Evolutionary conservation across 2,329 filamentous ascomycete species (phyloP).

Genomic region (Fusarium citri): DNA sequence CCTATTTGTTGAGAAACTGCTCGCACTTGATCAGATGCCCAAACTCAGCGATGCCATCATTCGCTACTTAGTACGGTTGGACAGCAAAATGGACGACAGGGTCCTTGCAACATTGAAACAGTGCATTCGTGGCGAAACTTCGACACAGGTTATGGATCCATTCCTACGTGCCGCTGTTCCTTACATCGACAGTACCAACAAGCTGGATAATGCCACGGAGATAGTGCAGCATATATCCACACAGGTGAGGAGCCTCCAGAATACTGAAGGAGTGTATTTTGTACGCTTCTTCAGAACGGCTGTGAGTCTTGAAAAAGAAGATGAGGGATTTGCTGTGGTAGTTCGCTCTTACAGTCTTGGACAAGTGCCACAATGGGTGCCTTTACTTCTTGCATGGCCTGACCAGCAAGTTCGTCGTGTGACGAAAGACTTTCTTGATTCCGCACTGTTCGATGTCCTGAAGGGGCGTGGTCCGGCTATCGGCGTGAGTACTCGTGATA

Average conservation of each 20-base stretch:
- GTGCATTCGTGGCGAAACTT: conserved; percentile 62
- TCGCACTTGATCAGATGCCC: conserved; percentile 70
- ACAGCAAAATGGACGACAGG: conserved; percentile 61
- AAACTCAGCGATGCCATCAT: conserved; percentile 67
- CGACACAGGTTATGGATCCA: conserved; percentile 60
- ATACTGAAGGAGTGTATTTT: conserved; percentile 62
- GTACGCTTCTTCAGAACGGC: conserved; percentile 57
- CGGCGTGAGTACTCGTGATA: conserved; percentile 48
- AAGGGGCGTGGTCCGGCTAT: neutral
- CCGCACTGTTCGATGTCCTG: conserved; percentile 54
- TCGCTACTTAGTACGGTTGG: conserved; percentile 64
- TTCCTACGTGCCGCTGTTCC: conserved; percentile 68
- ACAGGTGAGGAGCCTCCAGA: conserved; percentile 59
- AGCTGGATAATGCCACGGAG: conserved; percentile 49
- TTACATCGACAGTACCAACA: conserved; percentile 61
- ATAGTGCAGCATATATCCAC: conserved; percentile 58
- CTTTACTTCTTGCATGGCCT: conserved; percentile 61
- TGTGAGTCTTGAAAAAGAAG: conserved; percentile 46
- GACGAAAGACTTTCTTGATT: conserved; percentile 58
- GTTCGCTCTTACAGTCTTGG: conserved; percentile 42
- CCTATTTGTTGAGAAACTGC: conserved; percentile 74
- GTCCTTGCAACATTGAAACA: conserved; percentile 66
- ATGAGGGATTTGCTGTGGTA: conserved; percentile 38
- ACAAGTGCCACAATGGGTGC: conserved; percentile 61
- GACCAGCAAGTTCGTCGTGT: conserved; percentile 57